These are phyloP conservation scores for Botryotinia convoluta DNA, from an alignment of 2,329 filamentous ascomycete genomes.

Conservation along the genomic window DNA sequence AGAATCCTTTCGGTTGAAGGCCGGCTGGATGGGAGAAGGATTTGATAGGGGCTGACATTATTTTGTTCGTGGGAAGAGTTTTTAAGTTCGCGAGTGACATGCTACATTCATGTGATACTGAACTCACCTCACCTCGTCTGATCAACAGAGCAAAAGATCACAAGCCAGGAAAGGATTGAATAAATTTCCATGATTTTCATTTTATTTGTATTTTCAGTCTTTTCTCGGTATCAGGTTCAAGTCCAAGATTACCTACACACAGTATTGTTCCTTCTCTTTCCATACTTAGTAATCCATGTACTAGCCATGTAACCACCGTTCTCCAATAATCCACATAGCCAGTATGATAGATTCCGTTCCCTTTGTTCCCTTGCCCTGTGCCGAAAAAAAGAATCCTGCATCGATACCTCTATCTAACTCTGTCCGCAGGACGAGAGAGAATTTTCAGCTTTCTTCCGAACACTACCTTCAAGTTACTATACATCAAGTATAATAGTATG, in stretches of 20 bases:
- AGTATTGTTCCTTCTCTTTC: constrained; percentile 2
- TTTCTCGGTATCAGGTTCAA: constrained; percentile 12
- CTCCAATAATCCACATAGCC: background rate
- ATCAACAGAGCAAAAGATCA: background rate
- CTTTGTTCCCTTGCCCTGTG: background rate
- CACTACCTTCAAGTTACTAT: background rate
- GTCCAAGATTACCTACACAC: constrained; percentile 14
- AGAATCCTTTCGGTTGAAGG: background rate
- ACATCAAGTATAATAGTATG: background rate
- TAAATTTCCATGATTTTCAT: background rate
- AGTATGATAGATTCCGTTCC: constrained; percentile 7
- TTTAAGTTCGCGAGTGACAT: background rate
- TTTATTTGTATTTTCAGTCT: background rate
- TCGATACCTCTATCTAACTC: background rate
- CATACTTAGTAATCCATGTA: constrained; percentile 2
- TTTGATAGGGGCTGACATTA: background rate
- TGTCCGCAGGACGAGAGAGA: constrained; percentile 8
- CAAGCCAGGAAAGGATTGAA: background rate
- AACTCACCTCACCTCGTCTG: background rate
- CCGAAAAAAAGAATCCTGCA: constrained; percentile 7
- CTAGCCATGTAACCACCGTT: constrained; percentile 8
- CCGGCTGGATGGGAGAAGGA: constrained; percentile 1
- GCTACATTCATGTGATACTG: background rate
- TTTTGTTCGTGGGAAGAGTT: background rate
- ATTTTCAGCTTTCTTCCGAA: background rate